These are phyloP conservation scores for Boletus smithii DNA, from an alignment of 1,284 basidiomycete species.

Conservation along the genomic window DNA sequence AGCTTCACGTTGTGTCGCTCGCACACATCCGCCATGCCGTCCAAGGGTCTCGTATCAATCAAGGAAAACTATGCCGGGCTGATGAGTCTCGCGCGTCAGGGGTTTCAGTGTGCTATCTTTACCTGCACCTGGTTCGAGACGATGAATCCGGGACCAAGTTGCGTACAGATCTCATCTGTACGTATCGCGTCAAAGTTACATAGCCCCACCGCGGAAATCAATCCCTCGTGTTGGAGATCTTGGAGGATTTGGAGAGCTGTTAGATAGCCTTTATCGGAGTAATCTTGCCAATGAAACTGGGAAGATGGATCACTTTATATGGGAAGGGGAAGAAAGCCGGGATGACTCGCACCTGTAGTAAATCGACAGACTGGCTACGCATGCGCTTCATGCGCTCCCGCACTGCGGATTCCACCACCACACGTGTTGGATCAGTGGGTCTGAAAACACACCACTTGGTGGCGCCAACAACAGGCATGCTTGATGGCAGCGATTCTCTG, in stretches of 20 bases:
- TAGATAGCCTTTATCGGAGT: conserved; percentile 66
- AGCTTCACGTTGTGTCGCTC: conserved; percentile 68
- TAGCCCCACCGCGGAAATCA: conserved; percentile 66
- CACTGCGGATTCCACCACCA: conserved; percentile 60
- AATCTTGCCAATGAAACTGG: conserved; percentile 82
- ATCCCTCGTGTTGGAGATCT: conserved; percentile 57
- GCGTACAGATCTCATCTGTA: conserved; percentile 76
- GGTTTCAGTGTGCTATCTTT: conserved; percentile 11
- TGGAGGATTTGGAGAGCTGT: conserved; percentile 56
- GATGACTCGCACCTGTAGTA: conserved; percentile 63
- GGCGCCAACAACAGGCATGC: conserved; percentile 56
- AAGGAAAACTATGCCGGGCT: conserved; percentile 62
- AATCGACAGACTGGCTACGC: conserved; percentile 51
- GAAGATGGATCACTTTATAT: background rate
- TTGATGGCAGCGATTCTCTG: conserved; percentile 42
- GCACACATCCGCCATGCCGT: conserved; percentile 76
- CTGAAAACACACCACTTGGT: conserved; percentile 84
- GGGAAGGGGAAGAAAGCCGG: background rate
- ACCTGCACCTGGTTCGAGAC: conserved; percentile 84
- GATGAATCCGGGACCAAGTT: conserved; percentile 61
- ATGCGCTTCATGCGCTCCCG: conserved; percentile 63
- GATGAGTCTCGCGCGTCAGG: conserved; percentile 13
- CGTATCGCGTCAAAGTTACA: conserved; percentile 77
- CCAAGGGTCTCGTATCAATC: conserved; percentile 71
- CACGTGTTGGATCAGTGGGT: conserved; percentile 47